These are phyloP conservation scores for Alternaria arborescens DNA, from an alignment of 2,329 filamentous ascomycete species.

Conservation along the genomic window DNA sequence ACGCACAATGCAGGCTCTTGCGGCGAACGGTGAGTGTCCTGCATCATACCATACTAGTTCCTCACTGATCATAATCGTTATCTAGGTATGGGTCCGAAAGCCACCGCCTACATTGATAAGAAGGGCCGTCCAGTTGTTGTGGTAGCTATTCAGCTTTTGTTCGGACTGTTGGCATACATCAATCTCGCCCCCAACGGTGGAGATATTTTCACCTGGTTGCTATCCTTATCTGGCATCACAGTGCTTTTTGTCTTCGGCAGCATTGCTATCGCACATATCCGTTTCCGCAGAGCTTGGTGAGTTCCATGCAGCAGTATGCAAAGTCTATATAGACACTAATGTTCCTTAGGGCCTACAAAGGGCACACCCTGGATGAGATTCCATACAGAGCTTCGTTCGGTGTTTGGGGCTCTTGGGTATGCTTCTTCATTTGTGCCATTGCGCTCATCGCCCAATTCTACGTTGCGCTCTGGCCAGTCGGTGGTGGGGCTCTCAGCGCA, in stretches of 20 bases:
- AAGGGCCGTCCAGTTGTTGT: conserved; percentile 79
- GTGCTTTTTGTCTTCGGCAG: conserved; percentile 80
- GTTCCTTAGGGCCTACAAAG: conserved; percentile 18
- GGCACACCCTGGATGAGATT: conserved; percentile 50
- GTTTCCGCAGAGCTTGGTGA: conserved; percentile 70
- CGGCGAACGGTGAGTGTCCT: conserved; percentile 32
- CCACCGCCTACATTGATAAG: conserved; percentile 81
- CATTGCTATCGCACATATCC: conserved; percentile 88
- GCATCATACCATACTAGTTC: neutral
- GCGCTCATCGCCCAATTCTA: conserved; percentile 52
- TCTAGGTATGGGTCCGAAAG: conserved; percentile 70
- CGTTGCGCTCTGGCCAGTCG: conserved; percentile 40
- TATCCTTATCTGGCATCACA: conserved; percentile 74
- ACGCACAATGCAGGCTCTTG: conserved; percentile 64
- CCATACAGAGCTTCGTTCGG: conserved; percentile 51
- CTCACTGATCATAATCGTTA: neutral
- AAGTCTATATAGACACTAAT: neutral
- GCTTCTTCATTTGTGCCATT: conserved; percentile 46
- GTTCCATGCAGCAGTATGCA: conserved; percentile 6
- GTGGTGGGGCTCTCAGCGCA: conserved; percentile 39
- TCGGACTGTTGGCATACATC: conserved; percentile 81
- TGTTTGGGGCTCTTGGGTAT: conserved; percentile 47
- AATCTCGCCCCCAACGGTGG: conserved; percentile 63
- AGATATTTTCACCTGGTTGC: conserved; percentile 78
- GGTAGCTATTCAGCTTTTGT: conserved; percentile 70